Conservation (phyloP, 768 basidiomycete genomes). For the Tulasnella sp. region DNA sequence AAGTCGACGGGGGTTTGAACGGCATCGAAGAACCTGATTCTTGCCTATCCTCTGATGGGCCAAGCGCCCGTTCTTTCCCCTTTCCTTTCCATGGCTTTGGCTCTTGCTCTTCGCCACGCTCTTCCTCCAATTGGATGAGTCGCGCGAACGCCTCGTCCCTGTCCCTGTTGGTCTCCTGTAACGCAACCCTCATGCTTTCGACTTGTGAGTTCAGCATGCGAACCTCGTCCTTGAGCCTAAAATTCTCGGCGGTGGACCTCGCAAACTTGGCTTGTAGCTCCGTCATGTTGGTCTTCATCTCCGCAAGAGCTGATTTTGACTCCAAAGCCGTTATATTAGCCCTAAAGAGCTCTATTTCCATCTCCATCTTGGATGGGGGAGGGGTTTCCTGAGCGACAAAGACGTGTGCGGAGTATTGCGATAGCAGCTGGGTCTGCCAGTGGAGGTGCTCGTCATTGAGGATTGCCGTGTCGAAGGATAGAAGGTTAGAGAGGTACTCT, state of each 20-base stretch:
- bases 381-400: slow-evolving; percentile 35
- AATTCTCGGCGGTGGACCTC: slow-evolving; percentile 29
- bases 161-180: background rate
- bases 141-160: background rate
- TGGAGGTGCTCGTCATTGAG: slow-evolving; percentile 31
- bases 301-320: slow-evolving; percentile 37
- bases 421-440: slow-evolving; percentile 60
- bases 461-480: slow-evolving; percentile 15
- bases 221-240: slow-evolving; percentile 29
- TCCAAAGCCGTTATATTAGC: slow-evolving; percentile 45
- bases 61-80: background rate
- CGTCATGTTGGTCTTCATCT: slow-evolving; percentile 29
- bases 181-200: background rate
- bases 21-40: background rate
- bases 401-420: slow-evolving; percentile 52
- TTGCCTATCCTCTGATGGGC: background rate
- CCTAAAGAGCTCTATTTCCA: slow-evolving; percentile 33
- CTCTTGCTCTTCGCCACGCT: background rate
- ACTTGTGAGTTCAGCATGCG: slow-evolving; percentile 10
- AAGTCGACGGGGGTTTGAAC: background rate
- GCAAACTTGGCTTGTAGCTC: background rate
- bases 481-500: slow-evolving; percentile 18
- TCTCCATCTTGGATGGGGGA: background rate
- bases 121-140: background rate
- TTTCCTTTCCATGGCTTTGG: slow-evolving; percentile 3